These are phyloP conservation scores for Saururus chinensis DNA, from an alignment of 164 flowering plant genomes.

Conservation along the genomic window DNA sequence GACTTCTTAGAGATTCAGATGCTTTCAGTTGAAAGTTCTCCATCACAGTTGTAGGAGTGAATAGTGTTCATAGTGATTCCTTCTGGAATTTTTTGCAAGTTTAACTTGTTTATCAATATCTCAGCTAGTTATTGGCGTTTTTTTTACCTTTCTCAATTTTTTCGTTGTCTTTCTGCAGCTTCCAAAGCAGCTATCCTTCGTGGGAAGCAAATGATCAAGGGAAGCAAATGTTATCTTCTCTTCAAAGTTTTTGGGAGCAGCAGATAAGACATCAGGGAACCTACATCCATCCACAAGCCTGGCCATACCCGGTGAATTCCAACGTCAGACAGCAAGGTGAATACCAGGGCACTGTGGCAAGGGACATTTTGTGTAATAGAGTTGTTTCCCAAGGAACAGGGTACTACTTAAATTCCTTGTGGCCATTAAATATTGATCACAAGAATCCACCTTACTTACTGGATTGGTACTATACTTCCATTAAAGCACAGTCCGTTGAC, in stretches of 20 bases:
- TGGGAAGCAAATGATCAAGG: conserved; percentile 82
- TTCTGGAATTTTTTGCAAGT: background rate
- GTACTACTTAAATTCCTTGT: conserved; percentile 35
- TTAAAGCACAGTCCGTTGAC: conserved; percentile 9
- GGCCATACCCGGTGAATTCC: conserved; percentile 27
- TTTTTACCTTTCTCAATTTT: too few species aligned
- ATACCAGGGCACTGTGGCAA: conserved; percentile 20
- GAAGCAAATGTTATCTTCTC: conserved; percentile 51
- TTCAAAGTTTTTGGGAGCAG: conserved; percentile 56
- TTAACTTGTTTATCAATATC: too few species aligned
- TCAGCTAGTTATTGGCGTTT: too few species aligned
- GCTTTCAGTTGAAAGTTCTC: too few species aligned
- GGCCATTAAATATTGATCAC: conserved; percentile 50
- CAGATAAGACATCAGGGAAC: conserved; percentile 33
- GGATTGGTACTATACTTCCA: conserved; percentile 77
- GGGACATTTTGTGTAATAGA: conserved; percentile 25
- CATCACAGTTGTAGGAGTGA: too few species aligned
- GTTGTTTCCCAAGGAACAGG: conserved; percentile 15
- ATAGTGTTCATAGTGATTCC: background rate
- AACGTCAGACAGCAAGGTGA: conserved; percentile 25
- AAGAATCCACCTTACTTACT: conserved; percentile 65
- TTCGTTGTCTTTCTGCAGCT: conserved; percentile 44
- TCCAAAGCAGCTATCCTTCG: conserved; percentile 68
- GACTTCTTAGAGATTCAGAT: too few species aligned
- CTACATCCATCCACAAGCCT: conserved; percentile 22